Conservation (phyloP, 768 basidiomycete species). For the Suillus subalutaceus region DNA sequence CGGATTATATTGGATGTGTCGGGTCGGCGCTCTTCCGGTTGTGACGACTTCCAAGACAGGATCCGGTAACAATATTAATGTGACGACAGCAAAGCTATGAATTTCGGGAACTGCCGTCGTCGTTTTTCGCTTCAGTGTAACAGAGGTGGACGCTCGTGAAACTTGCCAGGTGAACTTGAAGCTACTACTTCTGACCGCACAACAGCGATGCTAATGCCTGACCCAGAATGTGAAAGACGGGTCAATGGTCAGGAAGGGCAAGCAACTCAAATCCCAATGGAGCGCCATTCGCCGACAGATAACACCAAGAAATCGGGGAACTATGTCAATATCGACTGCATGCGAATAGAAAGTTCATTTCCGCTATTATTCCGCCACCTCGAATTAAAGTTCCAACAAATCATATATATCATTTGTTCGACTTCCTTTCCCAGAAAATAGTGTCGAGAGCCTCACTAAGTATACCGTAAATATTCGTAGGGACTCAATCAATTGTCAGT, state of each 20-base stretch:
- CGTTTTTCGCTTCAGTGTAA: not conserved
- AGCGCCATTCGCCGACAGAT: slow-evolving; percentile 73
- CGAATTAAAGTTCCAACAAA: slow-evolving; percentile 34
- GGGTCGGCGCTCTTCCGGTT: not conserved
- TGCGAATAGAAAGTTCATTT: slow-evolving; percentile 56
- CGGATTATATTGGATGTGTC: not conserved
- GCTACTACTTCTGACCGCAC: slow-evolving; percentile 21
- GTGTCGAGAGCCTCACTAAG: not conserved
- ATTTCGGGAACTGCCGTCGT: not conserved
- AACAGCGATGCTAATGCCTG: slow-evolving; percentile 23
- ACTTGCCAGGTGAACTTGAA: slow-evolving; percentile 56
- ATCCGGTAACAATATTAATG: not conserved
- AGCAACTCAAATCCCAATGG: slow-evolving; percentile 61
- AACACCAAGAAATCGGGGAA: slow-evolving; percentile 85
- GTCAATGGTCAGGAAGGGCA: slow-evolving; percentile 67
- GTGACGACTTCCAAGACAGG: not conserved
- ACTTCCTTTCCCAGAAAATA: slow-evolving; percentile 8
- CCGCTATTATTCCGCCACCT: slow-evolving; percentile 12
- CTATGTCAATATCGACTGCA: too few relatives aligned
- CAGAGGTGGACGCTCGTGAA: slow-evolving; percentile 51
- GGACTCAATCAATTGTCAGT: not conserved
- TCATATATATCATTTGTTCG: slow-evolving; percentile 44
- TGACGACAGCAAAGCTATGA: not conserved
- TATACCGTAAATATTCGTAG: not conserved
- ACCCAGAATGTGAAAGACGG: slow-evolving; percentile 63